phyloP scores from a whole-genome alignment of 2,329 filamentous ascomycete genomes.

The Trichothecium roseum region DNA sequence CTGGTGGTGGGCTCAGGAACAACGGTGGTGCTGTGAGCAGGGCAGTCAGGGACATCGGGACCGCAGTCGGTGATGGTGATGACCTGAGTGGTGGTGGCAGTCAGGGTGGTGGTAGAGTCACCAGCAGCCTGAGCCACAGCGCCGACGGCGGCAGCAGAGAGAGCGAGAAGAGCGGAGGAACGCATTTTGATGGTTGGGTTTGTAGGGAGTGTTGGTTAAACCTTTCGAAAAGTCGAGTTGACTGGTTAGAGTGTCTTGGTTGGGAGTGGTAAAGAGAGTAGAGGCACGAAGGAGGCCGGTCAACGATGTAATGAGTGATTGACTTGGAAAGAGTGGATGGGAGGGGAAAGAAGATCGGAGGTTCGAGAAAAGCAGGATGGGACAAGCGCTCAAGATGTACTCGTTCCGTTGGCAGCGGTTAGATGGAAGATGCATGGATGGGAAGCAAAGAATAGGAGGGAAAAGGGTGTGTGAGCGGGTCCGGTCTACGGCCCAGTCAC shows the following conservation, averaged over 20 bases:
- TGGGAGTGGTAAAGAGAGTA: background rate
- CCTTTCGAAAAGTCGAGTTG: background rate
- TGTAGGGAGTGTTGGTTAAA: background rate
- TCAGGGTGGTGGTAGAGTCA: conserved; percentile 26
- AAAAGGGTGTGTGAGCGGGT: too few relatives aligned
- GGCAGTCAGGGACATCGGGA: conserved; percentile 32
- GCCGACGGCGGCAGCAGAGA: conserved; percentile 27
- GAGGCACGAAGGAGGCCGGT: too few relatives aligned
- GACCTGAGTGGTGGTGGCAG: conserved; percentile 32
- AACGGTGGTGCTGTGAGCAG: conserved; percentile 17
- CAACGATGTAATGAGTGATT: too few relatives aligned
- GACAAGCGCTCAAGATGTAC: too few relatives aligned
- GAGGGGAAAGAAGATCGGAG: too few relatives aligned
- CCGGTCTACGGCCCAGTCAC: too few relatives aligned
- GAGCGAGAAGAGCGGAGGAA: conserved; percentile 27
- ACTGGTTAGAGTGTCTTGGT: background rate
- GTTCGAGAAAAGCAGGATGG: too few relatives aligned
- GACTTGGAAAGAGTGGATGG: too few relatives aligned
- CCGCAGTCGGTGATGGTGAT: conserved; percentile 38
- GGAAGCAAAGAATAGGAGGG: too few relatives aligned
- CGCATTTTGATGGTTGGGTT: conserved; percentile 28
- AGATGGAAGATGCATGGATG: too few relatives aligned
- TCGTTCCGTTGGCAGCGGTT: too few relatives aligned
- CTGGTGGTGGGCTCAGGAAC: conserved; percentile 8
- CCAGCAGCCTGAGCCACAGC: conserved; percentile 24